Conservation (phyloP, 805 yeast genomes). For the Candida silvatica region DNA sequence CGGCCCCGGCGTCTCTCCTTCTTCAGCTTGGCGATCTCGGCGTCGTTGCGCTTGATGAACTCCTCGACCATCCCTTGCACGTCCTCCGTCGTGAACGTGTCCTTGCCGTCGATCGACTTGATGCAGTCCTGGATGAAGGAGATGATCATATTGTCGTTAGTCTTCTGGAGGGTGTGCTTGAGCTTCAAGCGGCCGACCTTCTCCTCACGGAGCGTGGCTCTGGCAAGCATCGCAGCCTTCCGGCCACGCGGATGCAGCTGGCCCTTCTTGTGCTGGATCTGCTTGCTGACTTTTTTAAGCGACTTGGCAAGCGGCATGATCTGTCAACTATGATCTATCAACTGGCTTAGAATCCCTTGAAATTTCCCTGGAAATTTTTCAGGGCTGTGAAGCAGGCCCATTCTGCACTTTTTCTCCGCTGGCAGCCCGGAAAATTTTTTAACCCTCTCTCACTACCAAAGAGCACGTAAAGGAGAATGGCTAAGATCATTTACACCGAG, state of each 20-base stretch:
- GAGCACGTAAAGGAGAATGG: neutral
- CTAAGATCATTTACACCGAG: slow-evolving; percentile 42
- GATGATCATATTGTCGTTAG: slow-evolving; percentile 50
- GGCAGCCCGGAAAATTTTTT: neutral
- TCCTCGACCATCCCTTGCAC: slow-evolving; percentile 52
- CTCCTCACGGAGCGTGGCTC: slow-evolving; percentile 81
- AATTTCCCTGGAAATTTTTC: neutral
- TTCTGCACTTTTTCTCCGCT: too few species aligned
- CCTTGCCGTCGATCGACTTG: slow-evolving; percentile 26
- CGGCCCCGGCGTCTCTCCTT: slow-evolving; percentile 76
- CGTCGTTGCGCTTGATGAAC: slow-evolving; percentile 62
- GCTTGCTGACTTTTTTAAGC: slow-evolving; percentile 55
- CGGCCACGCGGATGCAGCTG: slow-evolving; percentile 82
- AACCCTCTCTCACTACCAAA: neutral
- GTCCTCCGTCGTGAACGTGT: slow-evolving; percentile 45
- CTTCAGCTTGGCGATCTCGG: slow-evolving; percentile 58
- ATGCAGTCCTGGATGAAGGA: slow-evolving; percentile 55
- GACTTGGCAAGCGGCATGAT: slow-evolving; percentile 64
- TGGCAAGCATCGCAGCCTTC: slow-evolving; percentile 71
- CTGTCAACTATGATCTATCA: neutral
- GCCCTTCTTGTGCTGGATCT: slow-evolving; percentile 43
- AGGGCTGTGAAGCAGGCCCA: too few species aligned
- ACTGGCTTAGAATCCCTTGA: too few species aligned
- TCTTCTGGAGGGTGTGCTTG: slow-evolving; percentile 48
- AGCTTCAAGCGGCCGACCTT: slow-evolving; percentile 56